A percentile compares a stretch with the other conserved stretches of the same genome.
Conservation (phyloP, 1,139 yeast genomes). For the Blastobotrys petasosporus region DNA sequence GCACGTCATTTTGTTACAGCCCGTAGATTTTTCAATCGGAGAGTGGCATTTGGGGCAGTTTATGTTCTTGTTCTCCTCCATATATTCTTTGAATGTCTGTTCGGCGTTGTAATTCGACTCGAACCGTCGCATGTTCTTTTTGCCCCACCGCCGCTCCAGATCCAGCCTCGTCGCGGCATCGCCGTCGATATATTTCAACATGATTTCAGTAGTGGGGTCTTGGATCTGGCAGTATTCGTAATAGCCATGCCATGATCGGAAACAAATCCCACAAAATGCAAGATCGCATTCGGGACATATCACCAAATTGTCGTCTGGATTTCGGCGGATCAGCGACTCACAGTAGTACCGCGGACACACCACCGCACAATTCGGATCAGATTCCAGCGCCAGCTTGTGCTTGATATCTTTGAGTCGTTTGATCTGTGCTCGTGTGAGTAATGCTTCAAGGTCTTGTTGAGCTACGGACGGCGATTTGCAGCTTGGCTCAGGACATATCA, state of each 20-base stretch:
- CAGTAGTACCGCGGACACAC: constrained; percentile 49
- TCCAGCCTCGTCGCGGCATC: constrained; percentile 32
- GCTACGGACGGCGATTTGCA: constrained; percentile 19
- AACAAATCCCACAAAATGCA: constrained; percentile 57
- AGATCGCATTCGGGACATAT: constrained; percentile 49
- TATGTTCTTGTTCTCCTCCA: constrained; percentile 39
- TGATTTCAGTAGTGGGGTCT: constrained; percentile 40
- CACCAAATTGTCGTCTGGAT: constrained; percentile 46
- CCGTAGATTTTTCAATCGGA: constrained; percentile 55
- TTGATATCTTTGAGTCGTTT: constrained; percentile 40
- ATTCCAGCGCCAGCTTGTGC: constrained; percentile 40
- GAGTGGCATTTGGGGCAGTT: constrained; percentile 54
- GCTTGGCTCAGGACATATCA: constrained; percentile 54
- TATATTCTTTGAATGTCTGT: constrained; percentile 42
- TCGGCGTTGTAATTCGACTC: constrained; percentile 47
- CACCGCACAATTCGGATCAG: constrained; percentile 47
- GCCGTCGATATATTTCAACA: constrained; percentile 40
- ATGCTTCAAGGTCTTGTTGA: constrained; percentile 27
- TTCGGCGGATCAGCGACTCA: constrained; percentile 44
- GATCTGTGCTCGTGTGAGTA: constrained; percentile 33
- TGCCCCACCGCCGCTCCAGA: constrained; percentile 49
- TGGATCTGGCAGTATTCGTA: constrained; percentile 43
- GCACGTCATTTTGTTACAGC: constrained; percentile 67
- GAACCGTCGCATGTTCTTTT: constrained; percentile 39
- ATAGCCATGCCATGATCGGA: constrained; percentile 63